Conservation (phyloP, 805 yeast species). For the Starmerella geochares region DNA sequence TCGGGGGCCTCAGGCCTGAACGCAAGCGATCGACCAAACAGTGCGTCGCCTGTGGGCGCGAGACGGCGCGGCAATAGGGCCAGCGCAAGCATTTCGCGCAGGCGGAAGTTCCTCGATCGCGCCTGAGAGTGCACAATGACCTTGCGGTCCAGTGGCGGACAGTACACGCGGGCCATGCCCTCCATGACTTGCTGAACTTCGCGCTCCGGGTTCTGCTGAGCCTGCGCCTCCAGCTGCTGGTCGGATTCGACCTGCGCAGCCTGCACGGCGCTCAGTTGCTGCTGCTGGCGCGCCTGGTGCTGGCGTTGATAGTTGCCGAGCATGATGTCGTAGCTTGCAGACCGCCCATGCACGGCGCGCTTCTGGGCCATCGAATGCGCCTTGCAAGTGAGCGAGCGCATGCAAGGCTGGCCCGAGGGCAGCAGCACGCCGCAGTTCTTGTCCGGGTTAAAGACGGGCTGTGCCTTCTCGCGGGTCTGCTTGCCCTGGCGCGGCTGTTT, state of each 20-base stretch:
- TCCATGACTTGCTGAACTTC: conserved; percentile 86
- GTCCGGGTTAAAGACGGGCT: conserved; percentile 29
- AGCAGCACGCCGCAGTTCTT: conserved; percentile 90
- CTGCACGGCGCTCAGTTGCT: conserved; percentile 18
- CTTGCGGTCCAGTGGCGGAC: conserved; percentile 62
- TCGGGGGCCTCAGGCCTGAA: conserved; percentile 62
- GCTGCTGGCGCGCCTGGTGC: conserved; percentile 62
- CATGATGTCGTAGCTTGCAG: conserved; percentile 82
- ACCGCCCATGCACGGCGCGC: conserved; percentile 85
- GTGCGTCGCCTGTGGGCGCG: conserved; percentile 39
- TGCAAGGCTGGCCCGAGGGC: conserved; percentile 92
- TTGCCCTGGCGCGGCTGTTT: conserved; percentile 15
- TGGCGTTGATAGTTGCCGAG: conserved; percentile 83
- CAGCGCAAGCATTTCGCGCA: conserved; percentile 90
- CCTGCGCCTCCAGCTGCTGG: conserved; percentile 22
- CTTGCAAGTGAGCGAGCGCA: conserved; percentile 90
- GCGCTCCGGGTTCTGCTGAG: conserved; percentile 31
- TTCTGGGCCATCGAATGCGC: conserved; percentile 98
- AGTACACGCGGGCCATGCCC: conserved; percentile 54
- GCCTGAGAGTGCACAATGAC: conserved; percentile 59
- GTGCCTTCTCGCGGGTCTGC: conserved; percentile 55
- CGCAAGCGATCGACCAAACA: conserved; percentile 69
- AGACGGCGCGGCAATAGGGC: conserved; percentile 48
- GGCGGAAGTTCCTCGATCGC: conserved; percentile 64
- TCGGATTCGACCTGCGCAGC: conserved; percentile 19